phyloP scores from a whole-genome alignment of 352 stramenopile genomes.

The Phytophthora colocasiae region DNA sequence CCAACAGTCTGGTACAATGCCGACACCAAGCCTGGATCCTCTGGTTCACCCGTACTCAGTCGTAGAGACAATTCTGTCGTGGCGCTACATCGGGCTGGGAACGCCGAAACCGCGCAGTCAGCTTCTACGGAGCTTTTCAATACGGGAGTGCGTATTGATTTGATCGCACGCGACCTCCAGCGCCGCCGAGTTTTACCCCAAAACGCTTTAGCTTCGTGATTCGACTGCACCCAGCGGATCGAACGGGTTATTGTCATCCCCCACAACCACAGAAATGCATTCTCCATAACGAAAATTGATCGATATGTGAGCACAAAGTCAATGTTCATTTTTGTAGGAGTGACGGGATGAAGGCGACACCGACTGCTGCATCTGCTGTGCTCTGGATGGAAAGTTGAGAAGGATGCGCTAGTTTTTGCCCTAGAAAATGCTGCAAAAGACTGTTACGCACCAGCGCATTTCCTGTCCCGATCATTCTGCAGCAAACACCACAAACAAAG shows the following conservation, averaged over 20 bases:
- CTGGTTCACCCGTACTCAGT: constrained; percentile 66
- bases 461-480: constrained; percentile 68
- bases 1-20: constrained; percentile 70
- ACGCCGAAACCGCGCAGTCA: constrained; percentile 38
- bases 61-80: constrained; percentile 70
- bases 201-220: constrained; percentile 26
- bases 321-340: constrained; percentile 33
- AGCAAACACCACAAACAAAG: neutral
- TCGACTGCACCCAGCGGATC: neutral
- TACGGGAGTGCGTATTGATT: constrained; percentile 37
- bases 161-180: constrained; percentile 39
- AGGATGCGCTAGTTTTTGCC: constrained; percentile 34
- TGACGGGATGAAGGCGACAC: constrained; percentile 48
- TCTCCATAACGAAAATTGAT: no score
- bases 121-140: constrained; percentile 42
- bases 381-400: constrained; percentile 35
- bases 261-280: no score
- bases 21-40: constrained; percentile 74
- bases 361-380: constrained; percentile 58
- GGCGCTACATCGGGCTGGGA: constrained; percentile 69
- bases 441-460: constrained; percentile 63
- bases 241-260: no score
- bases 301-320: no score
- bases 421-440: constrained; percentile 60
- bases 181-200: constrained; percentile 32